Percentiles rank a stretch among this genome's conserved stretches.
Conservation (phyloP, 306 rosid species). For the Castanea mollissima region DNA sequence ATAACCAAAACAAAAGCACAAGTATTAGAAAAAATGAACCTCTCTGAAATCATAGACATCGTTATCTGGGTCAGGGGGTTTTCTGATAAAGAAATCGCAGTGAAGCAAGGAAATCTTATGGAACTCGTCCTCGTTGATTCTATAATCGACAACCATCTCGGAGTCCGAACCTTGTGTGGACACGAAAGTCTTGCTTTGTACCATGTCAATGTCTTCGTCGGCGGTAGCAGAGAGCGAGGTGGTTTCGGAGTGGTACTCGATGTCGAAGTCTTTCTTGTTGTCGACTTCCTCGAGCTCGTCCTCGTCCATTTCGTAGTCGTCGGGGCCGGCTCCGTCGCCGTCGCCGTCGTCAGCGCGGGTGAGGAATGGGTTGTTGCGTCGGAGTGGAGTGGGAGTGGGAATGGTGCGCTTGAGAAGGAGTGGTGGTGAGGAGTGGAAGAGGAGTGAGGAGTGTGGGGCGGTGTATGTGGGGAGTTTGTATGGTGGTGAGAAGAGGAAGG, state of each 20-base stretch:
- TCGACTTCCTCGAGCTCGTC: conserved; percentile 84
- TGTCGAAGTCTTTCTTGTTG: conserved; percentile 90
- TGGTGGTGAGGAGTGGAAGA: conserved; percentile 17
- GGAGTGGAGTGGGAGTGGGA: conserved; percentile 5
- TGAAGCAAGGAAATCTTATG: conserved; percentile 75
- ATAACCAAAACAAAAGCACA: not conserved
- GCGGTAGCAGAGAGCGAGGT: conserved; percentile 16
- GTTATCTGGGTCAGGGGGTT: conserved; percentile 82
- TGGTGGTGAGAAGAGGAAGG: conserved; percentile 38
- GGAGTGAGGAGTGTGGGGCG: conserved; percentile 7
- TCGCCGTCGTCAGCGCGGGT: conserved; percentile 71
- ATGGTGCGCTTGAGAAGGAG: conserved; percentile 27
- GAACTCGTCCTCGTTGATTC: conserved; percentile 86
- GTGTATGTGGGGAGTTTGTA: conserved; percentile 13
- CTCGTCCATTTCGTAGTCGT: conserved; percentile 84
- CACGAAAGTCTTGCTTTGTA: conserved; percentile 64
- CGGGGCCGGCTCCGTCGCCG: conserved; percentile 54
- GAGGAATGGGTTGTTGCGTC: conserved; percentile 42
- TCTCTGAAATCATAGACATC: conserved; percentile 93
- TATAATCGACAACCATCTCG: conserved; percentile 73
- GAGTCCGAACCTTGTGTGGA: conserved; percentile 83
- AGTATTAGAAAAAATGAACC: conserved; percentile 34
- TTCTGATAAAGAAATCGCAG: conserved; percentile 84
- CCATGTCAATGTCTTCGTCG: conserved; percentile 57
- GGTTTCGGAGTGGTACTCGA: conserved; percentile 64